phyloP scores from a whole-genome alignment of 768 basidiomycete genomes.

The Leccinum incarnatum region DNA sequence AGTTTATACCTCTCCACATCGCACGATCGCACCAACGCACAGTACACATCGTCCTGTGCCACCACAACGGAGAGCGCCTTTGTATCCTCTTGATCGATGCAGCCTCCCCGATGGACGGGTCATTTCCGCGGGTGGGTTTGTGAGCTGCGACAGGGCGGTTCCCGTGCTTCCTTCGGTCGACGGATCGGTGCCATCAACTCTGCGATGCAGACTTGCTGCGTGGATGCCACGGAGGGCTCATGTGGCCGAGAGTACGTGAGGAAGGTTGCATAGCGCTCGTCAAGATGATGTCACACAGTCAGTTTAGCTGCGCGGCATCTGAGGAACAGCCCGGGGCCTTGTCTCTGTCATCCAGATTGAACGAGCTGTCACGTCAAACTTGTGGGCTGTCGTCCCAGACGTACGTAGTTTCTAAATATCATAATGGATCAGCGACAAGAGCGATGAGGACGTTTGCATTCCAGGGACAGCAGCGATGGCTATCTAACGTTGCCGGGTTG shows the following conservation, averaged over 20 bases:
- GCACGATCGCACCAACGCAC: conserved; percentile 26
- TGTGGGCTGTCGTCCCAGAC: neutral
- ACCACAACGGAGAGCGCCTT: conserved; percentile 13
- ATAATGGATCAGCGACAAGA: neutral
- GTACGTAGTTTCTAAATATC: neutral
- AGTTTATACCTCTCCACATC: conserved; percentile 21
- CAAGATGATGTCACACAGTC: neutral
- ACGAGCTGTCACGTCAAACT: conserved; percentile 3
- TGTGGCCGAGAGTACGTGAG: conserved; percentile 4
- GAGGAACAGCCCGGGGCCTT: neutral
- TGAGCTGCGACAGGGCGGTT: neutral
- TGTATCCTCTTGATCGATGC: conserved; percentile 15
- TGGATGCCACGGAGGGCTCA: conserved; percentile 4
- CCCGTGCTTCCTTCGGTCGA: conserved; percentile 10
- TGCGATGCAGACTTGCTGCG: conserved; percentile 1
- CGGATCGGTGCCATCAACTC: conserved; percentile 8
- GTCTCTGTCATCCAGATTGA: conserved; percentile 6
- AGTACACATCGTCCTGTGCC: conserved; percentile 6
- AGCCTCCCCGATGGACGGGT: conserved; percentile 3
- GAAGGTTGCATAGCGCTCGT: neutral
- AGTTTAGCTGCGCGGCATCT: neutral
- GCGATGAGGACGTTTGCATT: conserved; percentile 4
- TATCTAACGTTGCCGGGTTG: conserved; percentile 6
- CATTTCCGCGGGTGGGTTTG: conserved; percentile 26
- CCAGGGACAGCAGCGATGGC: conserved; percentile 1